Evolutionary conservation across 805 yeast genomes (phyloP).

Genomic region (Candida vaughaniae): DNA sequence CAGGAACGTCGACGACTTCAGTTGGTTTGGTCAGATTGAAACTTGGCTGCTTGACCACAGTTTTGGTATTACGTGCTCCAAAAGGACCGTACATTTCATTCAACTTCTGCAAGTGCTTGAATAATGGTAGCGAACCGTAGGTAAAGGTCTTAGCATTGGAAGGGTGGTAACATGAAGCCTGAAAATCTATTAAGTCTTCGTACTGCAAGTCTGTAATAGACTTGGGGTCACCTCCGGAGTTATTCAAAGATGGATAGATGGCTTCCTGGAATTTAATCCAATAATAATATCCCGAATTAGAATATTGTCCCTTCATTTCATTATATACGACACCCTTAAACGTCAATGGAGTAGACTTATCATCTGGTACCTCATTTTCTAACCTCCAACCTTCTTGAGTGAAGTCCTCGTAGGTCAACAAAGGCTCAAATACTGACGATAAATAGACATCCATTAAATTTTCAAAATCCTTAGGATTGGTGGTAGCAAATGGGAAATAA

Average conservation of each 20-base stretch:
- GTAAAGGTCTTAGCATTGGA: constrained; percentile 84
- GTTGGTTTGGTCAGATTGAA: not conserved
- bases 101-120: constrained; percentile 56
- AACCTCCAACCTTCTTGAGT: constrained; percentile 97
- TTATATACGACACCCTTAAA: constrained; percentile 97
- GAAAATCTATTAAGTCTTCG: constrained; percentile 77
- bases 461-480: constrained; percentile 75
- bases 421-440: constrained; percentile 82
- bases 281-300: constrained; percentile 81
- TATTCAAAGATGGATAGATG: constrained; percentile 79
- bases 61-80: constrained; percentile 45
- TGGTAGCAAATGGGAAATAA: constrained; percentile 93
- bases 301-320: constrained; percentile 97
- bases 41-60: constrained; percentile 44
- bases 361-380: constrained; percentile 64
- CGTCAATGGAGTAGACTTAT: constrained; percentile 56
- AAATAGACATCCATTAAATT: constrained; percentile 86
- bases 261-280: constrained; percentile 83
- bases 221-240: constrained; percentile 93
- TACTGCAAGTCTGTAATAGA: constrained; percentile 72
- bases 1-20: constrained; percentile 43
- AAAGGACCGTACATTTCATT: constrained; percentile 49
- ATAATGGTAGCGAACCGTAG: constrained; percentile 75
- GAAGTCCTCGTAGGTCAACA: constrained; percentile 76
- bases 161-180: constrained; percentile 77